phyloP scores from a whole-genome alignment of 495 filamentous ascomycete genomes.

The Filosporella fistucella region DNA sequence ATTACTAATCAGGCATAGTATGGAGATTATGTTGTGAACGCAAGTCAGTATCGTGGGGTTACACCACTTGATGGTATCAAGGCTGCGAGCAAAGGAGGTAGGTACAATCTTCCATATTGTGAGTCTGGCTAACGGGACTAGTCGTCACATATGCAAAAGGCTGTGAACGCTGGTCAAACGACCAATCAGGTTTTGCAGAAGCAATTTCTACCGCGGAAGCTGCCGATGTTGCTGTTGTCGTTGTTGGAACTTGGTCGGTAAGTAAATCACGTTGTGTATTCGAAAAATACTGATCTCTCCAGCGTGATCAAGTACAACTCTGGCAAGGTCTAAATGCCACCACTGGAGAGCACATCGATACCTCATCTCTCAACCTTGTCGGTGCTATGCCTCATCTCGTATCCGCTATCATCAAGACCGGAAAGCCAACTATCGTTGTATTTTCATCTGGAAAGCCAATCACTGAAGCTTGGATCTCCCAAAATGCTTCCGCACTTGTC shows the following conservation, averaged over 20 bases:
- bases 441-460: constrained; percentile 67
- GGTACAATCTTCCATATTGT: neutral
- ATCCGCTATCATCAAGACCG: constrained; percentile 56
- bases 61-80: constrained; percentile 65
- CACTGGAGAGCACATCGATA: constrained; percentile 69
- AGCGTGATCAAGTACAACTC: constrained; percentile 59
- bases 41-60: constrained; percentile 54
- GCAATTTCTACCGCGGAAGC: constrained; percentile 57
- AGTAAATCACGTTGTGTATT: neutral
- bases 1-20: constrained; percentile 33
- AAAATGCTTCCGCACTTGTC: constrained; percentile 51
- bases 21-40: constrained; percentile 63
- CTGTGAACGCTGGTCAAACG: constrained; percentile 67
- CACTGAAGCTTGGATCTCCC: constrained; percentile 62
- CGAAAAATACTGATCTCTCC: too few relatives aligned
- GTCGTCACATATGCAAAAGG: constrained; percentile 60
- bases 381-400: constrained; percentile 65
- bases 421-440: constrained; percentile 64
- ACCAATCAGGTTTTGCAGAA: constrained; percentile 56
- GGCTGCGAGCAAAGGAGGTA: constrained; percentile 48
- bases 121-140: constrained; percentile 6
- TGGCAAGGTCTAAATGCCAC: constrained; percentile 67
- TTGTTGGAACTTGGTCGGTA: constrained; percentile 67
- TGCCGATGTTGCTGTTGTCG: constrained; percentile 65
- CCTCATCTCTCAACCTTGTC: constrained; percentile 55